A percentile compares a stretch with the other conserved stretches of the same genome.
These are phyloP conservation scores for Microbotryum silenes-acaulis DNA, from an alignment of 1,284 basidiomycete species.

Conservation along the genomic window DNA sequence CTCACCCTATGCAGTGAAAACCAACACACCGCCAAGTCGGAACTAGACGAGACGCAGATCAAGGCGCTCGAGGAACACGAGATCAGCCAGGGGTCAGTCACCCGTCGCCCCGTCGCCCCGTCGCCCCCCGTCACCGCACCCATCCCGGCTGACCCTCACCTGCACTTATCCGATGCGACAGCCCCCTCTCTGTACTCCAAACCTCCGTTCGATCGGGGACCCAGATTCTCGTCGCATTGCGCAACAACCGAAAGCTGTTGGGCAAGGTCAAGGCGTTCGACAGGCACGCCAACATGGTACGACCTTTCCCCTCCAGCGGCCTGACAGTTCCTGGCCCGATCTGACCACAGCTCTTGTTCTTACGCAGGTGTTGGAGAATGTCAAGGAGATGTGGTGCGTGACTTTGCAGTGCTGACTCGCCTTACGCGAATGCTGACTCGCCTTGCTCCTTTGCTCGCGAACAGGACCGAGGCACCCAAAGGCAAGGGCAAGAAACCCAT, in stretches of 20 bases:
- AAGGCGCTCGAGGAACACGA: slow-evolving; percentile 93
- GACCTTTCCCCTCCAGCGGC: slow-evolving; percentile 1
- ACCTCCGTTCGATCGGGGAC: slow-evolving; percentile 88
- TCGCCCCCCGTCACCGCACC: neutral
- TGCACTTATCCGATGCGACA: neutral
- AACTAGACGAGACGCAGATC: slow-evolving; percentile 93
- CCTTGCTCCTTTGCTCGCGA: slow-evolving; percentile 47
- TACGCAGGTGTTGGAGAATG: slow-evolving; percentile 80
- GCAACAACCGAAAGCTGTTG: slow-evolving; percentile 98
- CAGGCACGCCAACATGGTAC: slow-evolving; percentile 97
- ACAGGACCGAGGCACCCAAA: slow-evolving; percentile 99
- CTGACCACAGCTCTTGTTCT: neutral
- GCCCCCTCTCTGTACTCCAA: slow-evolving; percentile 89
- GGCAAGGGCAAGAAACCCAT: slow-evolving; percentile 98
- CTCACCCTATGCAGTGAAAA: neutral
- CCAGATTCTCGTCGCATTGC: slow-evolving; percentile 91
- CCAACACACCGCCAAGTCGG: slow-evolving; percentile 57
- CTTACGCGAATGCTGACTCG: neutral
- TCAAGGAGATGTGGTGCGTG: slow-evolving; percentile 66
- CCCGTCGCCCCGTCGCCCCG: neutral
- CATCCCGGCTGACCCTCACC: neutral
- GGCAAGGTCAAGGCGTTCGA: slow-evolving; percentile 99
- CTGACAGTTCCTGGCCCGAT: neutral
- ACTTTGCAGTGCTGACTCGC: too few species aligned
- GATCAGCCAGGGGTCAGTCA: slow-evolving; percentile 61